phyloP scores from a whole-genome alignment of 2,329 filamentous ascomycete genomes.

The Colletotrichum somersetense region DNA sequence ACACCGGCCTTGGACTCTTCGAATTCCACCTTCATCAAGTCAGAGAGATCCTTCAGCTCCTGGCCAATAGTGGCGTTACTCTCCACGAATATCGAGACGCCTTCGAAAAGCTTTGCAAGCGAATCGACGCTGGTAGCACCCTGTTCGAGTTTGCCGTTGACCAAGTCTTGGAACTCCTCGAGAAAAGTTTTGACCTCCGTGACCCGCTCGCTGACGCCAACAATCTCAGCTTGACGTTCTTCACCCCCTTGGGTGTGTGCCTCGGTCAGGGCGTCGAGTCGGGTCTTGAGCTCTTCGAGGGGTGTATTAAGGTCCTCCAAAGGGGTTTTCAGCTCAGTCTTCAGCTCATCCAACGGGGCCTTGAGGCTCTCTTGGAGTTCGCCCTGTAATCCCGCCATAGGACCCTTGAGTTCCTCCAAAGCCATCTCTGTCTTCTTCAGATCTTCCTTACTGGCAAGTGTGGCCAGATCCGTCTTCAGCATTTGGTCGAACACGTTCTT shows the following conservation, averaged over 20 bases:
- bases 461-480: constrained; percentile 76
- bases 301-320: constrained; percentile 75
- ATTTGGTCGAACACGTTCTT: constrained; percentile 83
- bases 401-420: constrained; percentile 55
- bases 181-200: constrained; percentile 82
- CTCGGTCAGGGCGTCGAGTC: constrained; percentile 75
- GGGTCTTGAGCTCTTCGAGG: constrained; percentile 68
- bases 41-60: constrained; percentile 79
- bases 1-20: constrained; percentile 87
- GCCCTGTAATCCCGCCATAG: constrained; percentile 23
- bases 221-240: constrained; percentile 86
- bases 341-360: constrained; percentile 23
- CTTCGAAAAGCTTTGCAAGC: constrained; percentile 77
- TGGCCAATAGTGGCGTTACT: constrained; percentile 69
- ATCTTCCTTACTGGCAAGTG: constrained; percentile 82
- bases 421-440: constrained; percentile 77
- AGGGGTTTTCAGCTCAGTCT: constrained; percentile 24
- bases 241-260: constrained; percentile 84
- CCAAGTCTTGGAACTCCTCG: constrained; percentile 80
- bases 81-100: constrained; percentile 72
- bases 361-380: constrained; percentile 23
- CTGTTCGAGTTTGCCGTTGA: constrained; percentile 82
- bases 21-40: constrained; percentile 86
- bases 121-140: constrained; percentile 79
- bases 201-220: constrained; percentile 81